Base-by-base conservation (phyloP, 2,329 filamentous ascomycete genomes). In the Colletotrichum camelliae region DNA sequence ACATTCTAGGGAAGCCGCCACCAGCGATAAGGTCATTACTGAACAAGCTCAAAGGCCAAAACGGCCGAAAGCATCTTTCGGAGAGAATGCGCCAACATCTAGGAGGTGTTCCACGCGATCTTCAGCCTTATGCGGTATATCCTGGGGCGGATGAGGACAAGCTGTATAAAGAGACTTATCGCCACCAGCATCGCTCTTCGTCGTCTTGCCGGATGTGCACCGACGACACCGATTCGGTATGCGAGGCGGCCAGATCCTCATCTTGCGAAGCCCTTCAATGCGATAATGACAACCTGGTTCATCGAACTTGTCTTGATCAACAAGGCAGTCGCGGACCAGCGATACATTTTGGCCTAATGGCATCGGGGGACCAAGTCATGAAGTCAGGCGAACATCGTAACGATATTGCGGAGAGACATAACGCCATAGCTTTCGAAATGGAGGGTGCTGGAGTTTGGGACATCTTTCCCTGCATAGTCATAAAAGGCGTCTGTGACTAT, bases 401-500 rank as follows among this genome's bases (percentile, higher is more conserved):
- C 57, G 39, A 57, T 0, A 76, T 87, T 18, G 80, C 83, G 1
- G 15, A 48, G 15, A 3, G 70, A 5, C 58, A 80, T 0, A 29
- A 69, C 1, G 27, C 82, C 1, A 78, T 84, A 9, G 82, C 74
- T 58, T 12, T 83, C 82, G 84, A 85, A 52, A 85, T 85, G 82
- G 83, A 86, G 68, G 80, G 79, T 4, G 83, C 81, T 3, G 83
- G 83, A 4, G 77, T 81, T 1, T 84, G 81, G 81, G 80, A 83
- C 13, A 76, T 77, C 8, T 55, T 82, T 16, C 78, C 81, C 0
- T 81, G 78, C 24, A 65, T 85, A 1, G 77, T 85, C 2, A 81
- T 86, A 61, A 85, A 84, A 69, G 85, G 85, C 2, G 82, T 85
- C 0, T 85, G 83, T 39, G 82, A 87, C 78, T 87, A 86, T 73